Percentiles rank a stretch among this genome's conserved stretches.
These are phyloP conservation scores for Fusarium algeriense DNA, from an alignment of 2,329 filamentous ascomycete species.

Conservation along the genomic window DNA sequence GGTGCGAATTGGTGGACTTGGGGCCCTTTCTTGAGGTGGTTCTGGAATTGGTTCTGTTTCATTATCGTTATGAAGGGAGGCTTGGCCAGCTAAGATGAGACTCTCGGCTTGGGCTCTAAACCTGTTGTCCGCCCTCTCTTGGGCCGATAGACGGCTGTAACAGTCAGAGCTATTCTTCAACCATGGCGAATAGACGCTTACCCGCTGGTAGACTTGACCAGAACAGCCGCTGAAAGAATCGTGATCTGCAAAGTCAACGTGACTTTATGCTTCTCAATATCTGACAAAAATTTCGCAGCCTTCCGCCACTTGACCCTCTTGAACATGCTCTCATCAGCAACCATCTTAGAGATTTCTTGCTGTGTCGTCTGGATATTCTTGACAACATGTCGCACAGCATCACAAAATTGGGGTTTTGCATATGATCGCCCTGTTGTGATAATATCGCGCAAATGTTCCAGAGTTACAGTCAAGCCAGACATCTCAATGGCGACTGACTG, in stretches of 20 bases:
- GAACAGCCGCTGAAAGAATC: constrained; percentile 23
- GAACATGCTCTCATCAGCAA: not conserved
- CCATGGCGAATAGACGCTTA: not conserved
- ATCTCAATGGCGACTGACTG: constrained; percentile 22
- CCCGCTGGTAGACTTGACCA: constrained; percentile 15
- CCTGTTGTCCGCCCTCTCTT: constrained; percentile 4
- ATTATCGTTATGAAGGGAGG: constrained; percentile 17
- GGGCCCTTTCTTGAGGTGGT: constrained; percentile 12
- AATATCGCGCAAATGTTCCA: constrained; percentile 27
- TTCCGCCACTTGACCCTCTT: constrained; percentile 12
- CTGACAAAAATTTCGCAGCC: constrained; percentile 13
- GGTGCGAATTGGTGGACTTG: constrained; percentile 26
- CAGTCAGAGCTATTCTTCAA: not conserved
- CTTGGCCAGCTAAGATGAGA: constrained; percentile 32
- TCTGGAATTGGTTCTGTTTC: not conserved
- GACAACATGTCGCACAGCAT: constrained; percentile 1
- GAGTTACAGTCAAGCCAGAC: not conserved
- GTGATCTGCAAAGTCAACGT: constrained; percentile 22
- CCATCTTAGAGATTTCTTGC: constrained; percentile 4
- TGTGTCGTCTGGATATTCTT: constrained; percentile 19
- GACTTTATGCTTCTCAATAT: constrained; percentile 33
- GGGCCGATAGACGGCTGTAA: not conserved
- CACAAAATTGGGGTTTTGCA: constrained; percentile 6
- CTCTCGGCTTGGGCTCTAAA: constrained; percentile 32
- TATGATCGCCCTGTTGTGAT: not conserved